Percentiles rank a stretch among this genome's conserved stretches.
Conservation (phyloP, 1,284 basidiomycete species). For the Volvariella surrecta region DNA sequence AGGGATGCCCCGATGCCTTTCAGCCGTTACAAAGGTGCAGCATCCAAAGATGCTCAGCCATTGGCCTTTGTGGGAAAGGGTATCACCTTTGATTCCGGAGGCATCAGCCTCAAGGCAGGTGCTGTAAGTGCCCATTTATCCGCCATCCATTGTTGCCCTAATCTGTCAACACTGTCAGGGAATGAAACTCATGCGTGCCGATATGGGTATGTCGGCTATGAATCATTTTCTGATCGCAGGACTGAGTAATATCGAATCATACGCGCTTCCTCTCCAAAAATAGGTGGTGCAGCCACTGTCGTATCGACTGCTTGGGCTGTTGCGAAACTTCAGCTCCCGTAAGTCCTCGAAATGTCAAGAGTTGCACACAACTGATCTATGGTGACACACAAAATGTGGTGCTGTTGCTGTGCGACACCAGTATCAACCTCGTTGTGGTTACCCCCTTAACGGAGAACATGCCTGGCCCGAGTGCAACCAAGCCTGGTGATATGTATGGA, state of each 20-base stretch:
- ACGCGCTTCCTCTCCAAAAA: background rate
- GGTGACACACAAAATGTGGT: background rate
- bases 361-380: constrained; percentile 2
- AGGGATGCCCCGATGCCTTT: background rate
- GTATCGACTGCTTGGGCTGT: constrained; percentile 69
- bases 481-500: constrained; percentile 76
- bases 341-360: too few species aligned
- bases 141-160: background rate
- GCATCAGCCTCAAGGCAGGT: constrained; percentile 78
- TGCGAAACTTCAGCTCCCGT: constrained; percentile 76
- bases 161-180: constrained; percentile 26
- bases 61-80: constrained; percentile 85
- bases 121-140: constrained; percentile 37
- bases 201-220: constrained; percentile 56
- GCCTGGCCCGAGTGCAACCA: constrained; percentile 79
- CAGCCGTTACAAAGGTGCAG: constrained; percentile 77
- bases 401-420: constrained; percentile 19
- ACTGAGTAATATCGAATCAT: background rate
- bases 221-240: background rate
- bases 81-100: constrained; percentile 85
- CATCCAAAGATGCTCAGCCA: constrained; percentile 45
- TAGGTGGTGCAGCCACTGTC: constrained; percentile 76
- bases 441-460: constrained; percentile 84
- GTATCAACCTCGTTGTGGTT: constrained; percentile 68
- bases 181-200: constrained; percentile 78